Conservation (phyloP, 1,139 yeast genomes). For the Kurtzmaniella natalensis region DNA sequence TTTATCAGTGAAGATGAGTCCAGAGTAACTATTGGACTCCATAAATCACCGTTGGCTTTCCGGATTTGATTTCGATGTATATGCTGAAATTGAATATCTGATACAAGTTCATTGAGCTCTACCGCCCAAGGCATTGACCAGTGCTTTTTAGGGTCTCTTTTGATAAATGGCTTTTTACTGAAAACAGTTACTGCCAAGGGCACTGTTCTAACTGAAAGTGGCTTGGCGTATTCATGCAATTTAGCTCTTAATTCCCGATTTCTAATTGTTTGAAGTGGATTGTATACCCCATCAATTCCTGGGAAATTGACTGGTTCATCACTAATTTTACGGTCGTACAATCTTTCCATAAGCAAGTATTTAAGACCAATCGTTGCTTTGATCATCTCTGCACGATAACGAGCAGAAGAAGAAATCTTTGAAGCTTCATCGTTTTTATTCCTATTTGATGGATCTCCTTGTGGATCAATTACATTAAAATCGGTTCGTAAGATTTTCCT, state of each 20-base stretch:
- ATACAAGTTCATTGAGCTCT: constrained; percentile 56
- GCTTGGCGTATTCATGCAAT: constrained; percentile 37
- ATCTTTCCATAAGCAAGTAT: constrained; percentile 44
- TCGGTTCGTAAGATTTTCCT: constrained; percentile 39
- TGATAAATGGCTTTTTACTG: constrained; percentile 30
- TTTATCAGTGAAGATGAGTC: constrained; percentile 4
- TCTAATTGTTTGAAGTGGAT: constrained; percentile 76
- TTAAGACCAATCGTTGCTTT: constrained; percentile 47
- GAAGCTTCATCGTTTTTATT: constrained; percentile 9
- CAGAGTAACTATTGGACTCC: constrained; percentile 60
- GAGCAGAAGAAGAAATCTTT: constrained; percentile 32
- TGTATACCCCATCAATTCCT: constrained; percentile 65
- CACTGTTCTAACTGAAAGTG: constrained; percentile 27
- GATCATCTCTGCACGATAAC: constrained; percentile 51
- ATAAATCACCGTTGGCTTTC: constrained; percentile 49
- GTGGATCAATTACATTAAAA: constrained; percentile 33
- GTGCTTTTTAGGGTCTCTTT: constrained; percentile 20
- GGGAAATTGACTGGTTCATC: constrained; percentile 23
- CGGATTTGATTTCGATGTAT: constrained; percentile 60
- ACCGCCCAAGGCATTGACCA: constrained; percentile 61
- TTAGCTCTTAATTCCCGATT: constrained; percentile 56
- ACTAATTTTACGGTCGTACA: constrained; percentile 18
- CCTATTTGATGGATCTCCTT: constrained; percentile 8
- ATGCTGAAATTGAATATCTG: constrained; percentile 64
- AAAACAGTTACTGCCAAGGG: constrained; percentile 57